Base-by-base conservation (phyloP, 2,329 filamentous ascomycete genomes). In the Ascocoryne sarcoides region DNA sequence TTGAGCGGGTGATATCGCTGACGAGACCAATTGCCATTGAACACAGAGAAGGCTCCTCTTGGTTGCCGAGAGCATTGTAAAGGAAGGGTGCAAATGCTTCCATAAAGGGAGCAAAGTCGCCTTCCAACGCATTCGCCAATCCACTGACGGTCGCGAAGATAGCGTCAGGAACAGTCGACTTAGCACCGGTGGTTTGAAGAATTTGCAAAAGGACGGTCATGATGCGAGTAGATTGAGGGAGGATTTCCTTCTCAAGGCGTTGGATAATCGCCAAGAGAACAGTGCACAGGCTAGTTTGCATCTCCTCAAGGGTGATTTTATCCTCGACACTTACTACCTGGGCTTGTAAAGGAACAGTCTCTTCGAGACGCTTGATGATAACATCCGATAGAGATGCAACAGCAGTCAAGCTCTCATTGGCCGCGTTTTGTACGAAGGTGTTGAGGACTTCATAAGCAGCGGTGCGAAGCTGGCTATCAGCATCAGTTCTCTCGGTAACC, bases 241-340 rank as follows among this genome's bases (percentile, higher is more conserved):
- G 76, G 52, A 98, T 85, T 61, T 96, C 90, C 61, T 82, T 82
- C 65, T 96, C 92, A 18, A 98, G 73, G 43, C 92, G 82, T 62
- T 87, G 82, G 46, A 96, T 82, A 59, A 96, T 95, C 36, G 87
- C 82, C 65, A 95, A 80, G 36, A 96, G 71, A 30, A 96, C 92
- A 39, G 86, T 93, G 62, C 82, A 83, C 57, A 98, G 73, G 62
- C 89, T 95, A 37, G 89, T 95, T 68, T 96, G 92, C 76, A 98
- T 94, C 65, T 98, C 92, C 61, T 96, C 89, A 3, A 98, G 74
- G 4, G 85, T 93, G 51, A 96, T 87, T 64, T 82, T 90, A 65
- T 98, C 92, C 64, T 98, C 92, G 19, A 95, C 85, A 59, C 89
- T 95, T 53, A 96, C 89, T 44, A 96, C 87, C 67, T 98, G 92